Evolutionary conservation across 306 rosid genomes (phyloP).

Genomic region (Adenanthera pavonina): DNA sequence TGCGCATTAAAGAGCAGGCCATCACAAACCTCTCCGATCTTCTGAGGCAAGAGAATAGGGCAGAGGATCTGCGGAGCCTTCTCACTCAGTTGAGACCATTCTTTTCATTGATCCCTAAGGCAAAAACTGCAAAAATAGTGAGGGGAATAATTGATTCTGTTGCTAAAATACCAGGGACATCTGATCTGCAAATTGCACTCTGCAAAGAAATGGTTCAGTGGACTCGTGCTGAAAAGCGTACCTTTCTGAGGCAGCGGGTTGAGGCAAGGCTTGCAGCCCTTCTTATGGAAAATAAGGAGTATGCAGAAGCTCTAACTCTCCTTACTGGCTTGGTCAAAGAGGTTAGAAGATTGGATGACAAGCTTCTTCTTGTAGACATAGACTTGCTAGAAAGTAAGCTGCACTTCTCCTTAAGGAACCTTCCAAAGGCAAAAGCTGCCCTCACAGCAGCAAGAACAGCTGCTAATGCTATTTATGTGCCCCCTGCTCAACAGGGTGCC

Average conservation of each 20-base stretch:
- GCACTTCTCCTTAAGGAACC: slow-evolving; percentile 89
- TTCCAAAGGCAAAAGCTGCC: slow-evolving; percentile 95
- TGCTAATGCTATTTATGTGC: slow-evolving; percentile 94
- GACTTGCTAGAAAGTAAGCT: slow-evolving; percentile 94
- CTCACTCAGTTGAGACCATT: slow-evolving; percentile 93
- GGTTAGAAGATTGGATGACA: slow-evolving; percentile 95
- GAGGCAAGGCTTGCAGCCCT: slow-evolving; percentile 97
- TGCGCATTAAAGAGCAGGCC: slow-evolving; percentile 86
- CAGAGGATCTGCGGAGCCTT: slow-evolving; percentile 90
- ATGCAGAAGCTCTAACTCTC: slow-evolving; percentile 81
- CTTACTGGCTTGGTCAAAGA: slow-evolving; percentile 87
- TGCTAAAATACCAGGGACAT: slow-evolving; percentile 85
- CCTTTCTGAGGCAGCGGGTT: slow-evolving; percentile 89
- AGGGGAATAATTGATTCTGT: slow-evolving; percentile 85
- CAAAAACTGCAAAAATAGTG: slow-evolving; percentile 93
- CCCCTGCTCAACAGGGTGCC: slow-evolving; percentile 96
- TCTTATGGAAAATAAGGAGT: slow-evolving; percentile 91
- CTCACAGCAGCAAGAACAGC: slow-evolving; percentile 98
- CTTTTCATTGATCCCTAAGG: slow-evolving; percentile 87
- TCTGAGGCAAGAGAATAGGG: slow-evolving; percentile 82
- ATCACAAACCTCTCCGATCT: slow-evolving; percentile 76
- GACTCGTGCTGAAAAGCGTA: slow-evolving; percentile 91
- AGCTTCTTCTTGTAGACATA: slow-evolving; percentile 95
- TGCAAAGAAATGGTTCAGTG: slow-evolving; percentile 96
- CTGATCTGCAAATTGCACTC: slow-evolving; percentile 83